Conservation (phyloP, 495 filamentous ascomycete species). For the Delitschia confertaspora region DNA sequence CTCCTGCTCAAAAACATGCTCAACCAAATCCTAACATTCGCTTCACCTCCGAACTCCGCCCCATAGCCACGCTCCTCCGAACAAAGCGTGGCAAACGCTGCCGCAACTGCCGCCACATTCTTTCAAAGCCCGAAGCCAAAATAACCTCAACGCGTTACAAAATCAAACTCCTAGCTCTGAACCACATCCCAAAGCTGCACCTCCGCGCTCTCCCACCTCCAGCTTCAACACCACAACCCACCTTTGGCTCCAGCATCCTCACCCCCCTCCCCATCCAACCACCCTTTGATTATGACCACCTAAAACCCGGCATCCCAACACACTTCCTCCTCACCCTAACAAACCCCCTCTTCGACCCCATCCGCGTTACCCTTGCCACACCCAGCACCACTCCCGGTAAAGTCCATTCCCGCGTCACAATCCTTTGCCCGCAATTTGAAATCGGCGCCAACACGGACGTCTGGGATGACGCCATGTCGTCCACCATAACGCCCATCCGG, state of each 20-base stretch:
- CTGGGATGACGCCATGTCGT: conserved; percentile 80
- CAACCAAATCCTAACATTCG: conserved; percentile 39
- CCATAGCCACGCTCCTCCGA: conserved; percentile 68
- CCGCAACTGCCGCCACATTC: conserved; percentile 83
- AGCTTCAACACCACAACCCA: conserved; percentile 2
- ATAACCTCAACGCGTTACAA: conserved; percentile 75
- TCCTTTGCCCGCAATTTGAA: conserved; percentile 89
- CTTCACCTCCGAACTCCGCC: conserved; percentile 62
- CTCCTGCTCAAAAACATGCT: conserved; percentile 44
- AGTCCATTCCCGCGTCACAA: conserved; percentile 71
- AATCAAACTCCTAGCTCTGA: conserved; percentile 79
- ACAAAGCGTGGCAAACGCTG: conserved; percentile 93
- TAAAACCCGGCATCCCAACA: conserved; percentile 58
- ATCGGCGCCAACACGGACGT: conserved; percentile 91
- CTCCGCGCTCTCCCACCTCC: conserved; percentile 21
- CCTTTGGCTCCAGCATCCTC: conserved; percentile 18
- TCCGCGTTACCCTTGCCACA: conserved; percentile 80
- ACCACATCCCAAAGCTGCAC: conserved; percentile 74
- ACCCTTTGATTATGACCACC: conserved; percentile 39
- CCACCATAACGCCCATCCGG: conserved; percentile 23
- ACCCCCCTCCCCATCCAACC: conserved; percentile 2
- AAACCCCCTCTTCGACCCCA: conserved; percentile 87
- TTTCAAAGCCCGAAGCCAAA: conserved; percentile 89
- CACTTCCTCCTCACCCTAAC: conserved; percentile 82
- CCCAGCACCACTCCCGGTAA: conserved; percentile 70